phyloP scores from a whole-genome alignment of 2,329 filamentous ascomycete species.

The Exophiala spinifera region DNA sequence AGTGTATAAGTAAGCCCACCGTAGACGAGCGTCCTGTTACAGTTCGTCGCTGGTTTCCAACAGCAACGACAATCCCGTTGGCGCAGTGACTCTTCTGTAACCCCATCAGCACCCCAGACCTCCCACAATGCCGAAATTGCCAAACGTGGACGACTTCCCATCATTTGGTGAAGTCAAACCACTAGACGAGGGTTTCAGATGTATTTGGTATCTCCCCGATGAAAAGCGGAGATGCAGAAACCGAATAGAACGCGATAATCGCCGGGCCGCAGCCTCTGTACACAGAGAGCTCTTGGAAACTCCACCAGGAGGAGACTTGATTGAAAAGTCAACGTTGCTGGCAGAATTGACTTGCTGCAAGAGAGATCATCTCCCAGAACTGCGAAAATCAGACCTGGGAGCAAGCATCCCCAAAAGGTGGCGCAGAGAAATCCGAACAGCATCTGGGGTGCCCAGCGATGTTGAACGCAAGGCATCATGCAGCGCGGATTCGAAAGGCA shows the following conservation, averaged over 20 bases:
- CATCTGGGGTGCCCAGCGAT: not conserved
- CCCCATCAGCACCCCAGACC: no score
- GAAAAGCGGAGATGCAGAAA: not conserved
- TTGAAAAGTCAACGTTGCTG: not conserved
- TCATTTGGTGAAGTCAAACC: not conserved
- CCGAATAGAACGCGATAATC: not conserved
- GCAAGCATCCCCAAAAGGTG: not conserved
- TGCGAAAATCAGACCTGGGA: not conserved
- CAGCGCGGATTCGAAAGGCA: not conserved
- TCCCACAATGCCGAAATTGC: not conserved
- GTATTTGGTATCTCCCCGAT: not conserved
- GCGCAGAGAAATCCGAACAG: not conserved
- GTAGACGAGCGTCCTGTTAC: no score
- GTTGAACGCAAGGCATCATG: not conserved
- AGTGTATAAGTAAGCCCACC: no score
- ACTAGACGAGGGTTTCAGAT: not conserved
- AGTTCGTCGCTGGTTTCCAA: no score
- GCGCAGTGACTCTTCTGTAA: no score
- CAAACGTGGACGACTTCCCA: not conserved
- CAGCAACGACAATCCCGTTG: no score
- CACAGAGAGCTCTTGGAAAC: not conserved
- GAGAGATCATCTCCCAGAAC: not conserved
- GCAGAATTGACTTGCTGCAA: not conserved
- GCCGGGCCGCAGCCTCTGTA: not conserved
- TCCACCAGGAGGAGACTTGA: not conserved